phyloP scores from a whole-genome alignment of 2,329 filamentous ascomycete genomes.

The Helminthosporium solani region DNA sequence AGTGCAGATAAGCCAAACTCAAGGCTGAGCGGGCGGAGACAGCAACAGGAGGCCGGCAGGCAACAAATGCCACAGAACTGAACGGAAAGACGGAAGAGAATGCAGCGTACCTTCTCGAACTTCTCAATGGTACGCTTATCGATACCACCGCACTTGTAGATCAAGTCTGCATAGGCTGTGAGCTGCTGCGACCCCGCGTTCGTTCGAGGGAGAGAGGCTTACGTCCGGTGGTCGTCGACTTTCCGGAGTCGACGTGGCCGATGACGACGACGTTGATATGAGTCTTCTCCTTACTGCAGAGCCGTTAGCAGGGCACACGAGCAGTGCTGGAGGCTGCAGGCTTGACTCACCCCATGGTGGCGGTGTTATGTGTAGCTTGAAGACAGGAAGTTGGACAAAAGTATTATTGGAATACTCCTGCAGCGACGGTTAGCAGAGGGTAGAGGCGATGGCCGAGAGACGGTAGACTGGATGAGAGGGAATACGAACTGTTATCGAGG shows the following conservation, averaged over 20 bases:
- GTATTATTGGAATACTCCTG: background rate
- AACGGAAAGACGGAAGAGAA: too few relatives aligned
- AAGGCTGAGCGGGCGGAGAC: slow-evolving; percentile 27
- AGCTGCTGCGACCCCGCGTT: slow-evolving; percentile 28
- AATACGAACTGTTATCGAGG: too few relatives aligned
- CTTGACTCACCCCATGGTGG: slow-evolving; percentile 62
- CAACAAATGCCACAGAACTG: slow-evolving; percentile 4
- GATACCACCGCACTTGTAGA: slow-evolving; percentile 99
- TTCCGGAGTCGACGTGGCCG: slow-evolving; percentile 99
- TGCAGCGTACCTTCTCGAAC: slow-evolving; percentile 93
- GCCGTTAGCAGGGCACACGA: slow-evolving; percentile 42
- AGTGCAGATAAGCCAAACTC: slow-evolving; percentile 34
- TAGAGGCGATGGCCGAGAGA: too few relatives aligned
- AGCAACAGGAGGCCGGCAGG: slow-evolving; percentile 17
- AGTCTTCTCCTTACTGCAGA: slow-evolving; percentile 82
- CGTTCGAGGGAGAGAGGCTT: slow-evolving; percentile 50
- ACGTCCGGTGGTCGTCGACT: slow-evolving; percentile 90
- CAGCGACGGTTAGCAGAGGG: too few relatives aligned
- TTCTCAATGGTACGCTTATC: slow-evolving; percentile 99
- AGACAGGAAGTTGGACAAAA: background rate
- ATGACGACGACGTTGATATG: slow-evolving; percentile 97
- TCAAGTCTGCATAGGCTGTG: slow-evolving; percentile 71
- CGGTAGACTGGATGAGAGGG: too few relatives aligned
- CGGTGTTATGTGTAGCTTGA: slow-evolving; percentile 43
- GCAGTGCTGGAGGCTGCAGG: slow-evolving; percentile 19